Evolutionary conservation across 345 rosid genomes (phyloP), one percentile per base, ranked within the genome.

Genomic region (Sapria himalayana): DNA sequence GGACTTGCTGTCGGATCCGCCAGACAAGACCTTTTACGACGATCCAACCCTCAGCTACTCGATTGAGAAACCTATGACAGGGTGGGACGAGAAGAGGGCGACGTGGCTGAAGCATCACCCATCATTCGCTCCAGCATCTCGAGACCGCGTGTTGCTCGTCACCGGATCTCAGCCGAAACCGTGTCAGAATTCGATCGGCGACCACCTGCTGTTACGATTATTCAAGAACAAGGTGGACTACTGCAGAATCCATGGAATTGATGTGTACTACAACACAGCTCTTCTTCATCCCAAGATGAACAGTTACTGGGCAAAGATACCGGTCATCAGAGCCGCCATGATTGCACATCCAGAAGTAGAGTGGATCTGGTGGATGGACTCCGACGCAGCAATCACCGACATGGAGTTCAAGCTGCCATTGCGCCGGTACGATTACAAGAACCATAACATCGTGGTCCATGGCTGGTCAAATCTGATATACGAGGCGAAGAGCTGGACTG

Each of bases 341-440:
- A 36, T 86, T 36, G 82, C 94, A 34, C 98, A 89, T 59, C 98
- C 98, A 25, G 97, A 86, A 49, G 85, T 85, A 11, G 94, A 81
- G 58, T 86, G 97, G 97, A 78, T 86, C 79, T 86, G 97, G 97
- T 86, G 97, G 97, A 89, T 81, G 10, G 98, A 89, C 59, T 78
- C 98, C 46, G 98, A 89, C 48, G 98, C 97, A 11, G 22, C 66
- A 37, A 60, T 86, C 71, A 74, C 94, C 34, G 97, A 86, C 62
- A 82, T 89, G 98, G 98, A 89, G 51, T 89, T 61, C 35, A 59
- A 63, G 37, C 72, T 78, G 18, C 98, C 94, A 5, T 60, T 71
- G 7, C 58, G 33, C 4, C 66, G 91, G 22, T 89, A 89, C 48
- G 48, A 58, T 15, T 41, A 40, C 49, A 58, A 51, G 43, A 32